These are phyloP conservation scores for Liriodendron chinense DNA, from an alignment of 164 flowering plant genomes.

Conservation along the genomic window DNA sequence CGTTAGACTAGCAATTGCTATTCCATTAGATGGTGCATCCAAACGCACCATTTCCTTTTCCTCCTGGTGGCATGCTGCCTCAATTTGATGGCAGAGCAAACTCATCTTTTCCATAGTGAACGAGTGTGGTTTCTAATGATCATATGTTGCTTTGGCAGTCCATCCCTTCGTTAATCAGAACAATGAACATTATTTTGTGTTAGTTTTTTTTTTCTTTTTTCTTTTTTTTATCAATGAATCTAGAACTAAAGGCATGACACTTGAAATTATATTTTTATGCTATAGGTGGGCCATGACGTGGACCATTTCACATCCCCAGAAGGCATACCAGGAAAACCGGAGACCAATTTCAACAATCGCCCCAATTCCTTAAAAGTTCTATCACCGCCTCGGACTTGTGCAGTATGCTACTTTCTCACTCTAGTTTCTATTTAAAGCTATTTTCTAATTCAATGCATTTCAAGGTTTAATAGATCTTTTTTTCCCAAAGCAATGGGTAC, in stretches of 20 bases:
- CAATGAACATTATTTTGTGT: not conserved
- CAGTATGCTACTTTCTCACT: conserved; percentile 45
- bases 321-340: conserved; percentile 93
- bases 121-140: not conserved
- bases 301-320: conserved; percentile 96
- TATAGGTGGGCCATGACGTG: conserved; percentile 82
- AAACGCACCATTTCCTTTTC: not conserved
- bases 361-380: conserved; percentile 91
- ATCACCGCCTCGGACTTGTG: conserved; percentile 88
- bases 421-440: not conserved
- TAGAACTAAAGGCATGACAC: not conserved
- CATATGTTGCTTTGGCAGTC: not conserved
- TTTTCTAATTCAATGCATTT: not conserved
- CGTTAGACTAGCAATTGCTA: not conserved
- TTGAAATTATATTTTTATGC: not conserved
- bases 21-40: not conserved
- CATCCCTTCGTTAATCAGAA: not conserved
- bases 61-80: not conserved
- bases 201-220: no score
- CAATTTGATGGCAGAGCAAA: not conserved
- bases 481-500: not conserved
- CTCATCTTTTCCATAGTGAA: not conserved
- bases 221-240: no score
- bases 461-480: not conserved
- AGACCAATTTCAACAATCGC: conserved; percentile 93